Percentiles rank a stretch among this genome's conserved stretches.
phyloP scores from a whole-genome alignment of 169 alveolate species.

The Perkinsus marinus region DNA sequence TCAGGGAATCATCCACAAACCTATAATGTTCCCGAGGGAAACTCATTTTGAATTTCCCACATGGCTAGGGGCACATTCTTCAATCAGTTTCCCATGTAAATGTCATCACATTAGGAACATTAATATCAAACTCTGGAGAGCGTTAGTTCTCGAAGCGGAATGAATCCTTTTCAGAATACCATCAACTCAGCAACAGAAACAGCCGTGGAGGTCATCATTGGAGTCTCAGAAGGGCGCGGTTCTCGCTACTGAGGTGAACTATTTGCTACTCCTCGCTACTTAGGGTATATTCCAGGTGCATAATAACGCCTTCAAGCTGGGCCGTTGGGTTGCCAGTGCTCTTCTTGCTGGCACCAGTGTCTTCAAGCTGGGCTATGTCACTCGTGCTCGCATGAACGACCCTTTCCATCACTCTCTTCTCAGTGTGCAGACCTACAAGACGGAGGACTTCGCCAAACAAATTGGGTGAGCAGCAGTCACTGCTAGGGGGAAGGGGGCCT shows the following conservation, averaged over 20 bases:
- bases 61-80: no score
- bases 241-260: conserved; percentile 54
- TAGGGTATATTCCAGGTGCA: conserved; percentile 14
- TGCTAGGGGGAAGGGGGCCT: conserved; percentile 17
- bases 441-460: conserved; percentile 63
- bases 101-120: no score
- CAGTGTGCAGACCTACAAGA: conserved; percentile 59
- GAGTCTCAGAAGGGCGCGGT: conserved; percentile 72
- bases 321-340: conserved; percentile 63
- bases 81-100: no score
- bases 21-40: no score
- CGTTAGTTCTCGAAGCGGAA: no score
- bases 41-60: no score
- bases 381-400: conserved; percentile 55
- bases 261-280: not conserved
- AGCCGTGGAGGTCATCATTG: conserved; percentile 64
- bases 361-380: conserved; percentile 55
- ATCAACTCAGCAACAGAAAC: conserved; percentile 9
- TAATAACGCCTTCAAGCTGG: conserved; percentile 62
- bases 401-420: conserved; percentile 52
- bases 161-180: not conserved
- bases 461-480: conserved; percentile 64
- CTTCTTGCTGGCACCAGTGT: conserved; percentile 57
- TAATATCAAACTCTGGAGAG: no score
- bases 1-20: no score